phyloP scores from a whole-genome alignment of 306 rosid genomes.

The Cucumis melo region DNA sequence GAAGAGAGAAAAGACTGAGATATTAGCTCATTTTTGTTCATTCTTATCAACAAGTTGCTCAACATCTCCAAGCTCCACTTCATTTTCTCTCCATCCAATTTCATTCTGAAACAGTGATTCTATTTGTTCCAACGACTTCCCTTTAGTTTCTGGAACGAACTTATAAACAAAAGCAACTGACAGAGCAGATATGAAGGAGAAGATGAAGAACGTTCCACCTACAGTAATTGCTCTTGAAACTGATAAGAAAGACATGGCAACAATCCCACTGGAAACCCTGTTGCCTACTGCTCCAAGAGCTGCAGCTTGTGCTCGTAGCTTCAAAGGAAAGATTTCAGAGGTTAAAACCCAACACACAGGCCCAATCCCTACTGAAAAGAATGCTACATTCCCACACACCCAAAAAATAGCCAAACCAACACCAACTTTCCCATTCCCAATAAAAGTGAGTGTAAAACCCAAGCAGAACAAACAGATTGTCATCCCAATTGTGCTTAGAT shows the following conservation, averaged over 20 bases:
- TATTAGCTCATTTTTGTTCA: neutral
- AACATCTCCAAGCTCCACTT: conserved; percentile 67
- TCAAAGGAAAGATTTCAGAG: conserved; percentile 79
- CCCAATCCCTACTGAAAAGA: conserved; percentile 83
- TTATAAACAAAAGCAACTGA: conserved; percentile 49
- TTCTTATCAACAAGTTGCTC: conserved; percentile 74
- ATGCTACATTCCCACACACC: conserved; percentile 90
- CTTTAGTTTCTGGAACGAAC: conserved; percentile 78
- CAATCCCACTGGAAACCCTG: conserved; percentile 71
- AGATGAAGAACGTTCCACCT: conserved; percentile 62
- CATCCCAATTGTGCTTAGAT: conserved; percentile 87
- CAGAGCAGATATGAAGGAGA: conserved; percentile 54
- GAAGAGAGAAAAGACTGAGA: neutral
- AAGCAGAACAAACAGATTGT: conserved; percentile 60
- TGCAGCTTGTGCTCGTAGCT: conserved; percentile 77
- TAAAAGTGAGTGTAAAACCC: conserved; percentile 33
- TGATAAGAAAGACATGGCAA: conserved; percentile 89
- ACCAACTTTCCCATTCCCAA: conserved; percentile 36
- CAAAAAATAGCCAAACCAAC: conserved; percentile 42
- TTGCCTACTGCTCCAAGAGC: conserved; percentile 83
- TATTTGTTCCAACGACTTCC: conserved; percentile 87
- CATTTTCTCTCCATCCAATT: conserved; percentile 27
- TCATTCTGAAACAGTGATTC: conserved; percentile 61
- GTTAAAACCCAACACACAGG: conserved; percentile 94
- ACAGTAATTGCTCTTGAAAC: conserved; percentile 40